These are phyloP conservation scores for Yamadazyma kanchanaburiensis DNA, from an alignment of 1,139 yeast species.

Conservation along the genomic window DNA sequence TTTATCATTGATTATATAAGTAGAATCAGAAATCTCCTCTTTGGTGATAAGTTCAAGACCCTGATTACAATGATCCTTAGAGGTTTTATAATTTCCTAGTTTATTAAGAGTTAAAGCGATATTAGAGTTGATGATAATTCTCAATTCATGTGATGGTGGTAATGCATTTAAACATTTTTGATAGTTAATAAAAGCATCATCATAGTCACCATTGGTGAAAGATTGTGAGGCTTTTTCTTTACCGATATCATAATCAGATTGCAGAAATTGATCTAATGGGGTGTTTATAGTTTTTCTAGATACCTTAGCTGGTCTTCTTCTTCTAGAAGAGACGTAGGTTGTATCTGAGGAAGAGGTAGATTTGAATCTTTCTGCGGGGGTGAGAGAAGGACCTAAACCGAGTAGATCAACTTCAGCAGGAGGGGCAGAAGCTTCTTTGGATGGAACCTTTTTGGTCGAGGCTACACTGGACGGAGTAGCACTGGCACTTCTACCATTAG, in stretches of 20 bases:
- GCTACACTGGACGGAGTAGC: constrained; percentile 1
- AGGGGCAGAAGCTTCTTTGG: constrained; percentile 4
- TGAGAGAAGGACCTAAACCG: constrained; percentile 12
- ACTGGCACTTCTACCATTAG: not conserved
- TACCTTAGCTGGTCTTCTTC: constrained; percentile 11
- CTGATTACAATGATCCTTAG: constrained; percentile 49
- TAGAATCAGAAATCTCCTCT: constrained; percentile 20
- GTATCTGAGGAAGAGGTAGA: constrained; percentile 8
- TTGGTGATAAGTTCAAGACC: constrained; percentile 56
- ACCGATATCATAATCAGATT: constrained; percentile 53
- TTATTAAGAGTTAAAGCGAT: constrained; percentile 68
- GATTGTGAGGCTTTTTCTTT: constrained; percentile 60
- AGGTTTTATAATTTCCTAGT: constrained; percentile 69
- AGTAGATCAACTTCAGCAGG: constrained; percentile 23
- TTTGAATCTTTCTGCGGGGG: constrained; percentile 20
- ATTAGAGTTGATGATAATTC: constrained; percentile 72
- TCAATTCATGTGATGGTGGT: constrained; percentile 63
- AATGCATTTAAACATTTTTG: constrained; percentile 57
- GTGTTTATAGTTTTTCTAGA: constrained; percentile 14
- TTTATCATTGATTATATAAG: constrained; percentile 44
- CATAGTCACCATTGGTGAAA: constrained; percentile 80
- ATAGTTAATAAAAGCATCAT: constrained; percentile 61
- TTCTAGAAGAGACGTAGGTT: constrained; percentile 16
- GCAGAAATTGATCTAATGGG: constrained; percentile 36
- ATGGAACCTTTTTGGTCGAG: constrained; percentile 2